Base-by-base conservation (phyloP, 768 basidiomycete genomes). In the Hygrocybe coccinea region DNA sequence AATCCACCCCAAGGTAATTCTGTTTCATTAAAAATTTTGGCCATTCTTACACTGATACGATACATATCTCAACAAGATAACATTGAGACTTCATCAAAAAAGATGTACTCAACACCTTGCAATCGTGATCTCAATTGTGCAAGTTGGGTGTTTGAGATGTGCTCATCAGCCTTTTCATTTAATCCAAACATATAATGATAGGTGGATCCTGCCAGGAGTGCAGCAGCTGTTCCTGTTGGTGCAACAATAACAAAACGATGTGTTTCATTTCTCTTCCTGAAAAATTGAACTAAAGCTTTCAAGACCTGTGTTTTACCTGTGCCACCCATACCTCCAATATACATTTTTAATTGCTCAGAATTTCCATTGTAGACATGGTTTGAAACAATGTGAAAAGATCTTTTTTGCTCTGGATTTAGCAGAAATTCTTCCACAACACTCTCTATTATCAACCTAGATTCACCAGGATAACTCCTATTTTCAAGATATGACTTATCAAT, bases 81-180 rank as follows among this genome's bases (percentile, higher is more conserved):
- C 77, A 78, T 78, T 0, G 74, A 76, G 0, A 76, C 64, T 52
- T 29, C 29, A 29, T 29, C 29, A 29, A 29, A 76, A 74, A 0
- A 77, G 50, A 62, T 73, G 71, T 3, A 71, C 17, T 56, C 15
- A 3, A 64, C 55, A 19, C 29, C 29, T 29, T 29, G 29, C 29
- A 29, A 29, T 29, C 58, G 37, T 43, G 25, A 48, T 58, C 15
- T 58, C 0, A 63, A 36, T 36, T 59, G 50, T 24, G 50, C 44
- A 12, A 58, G 19, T 25, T 54, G 44, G 37, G 19, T 19, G n/a
- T 52, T 43, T 14, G 39, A 33, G 7, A 46, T 15, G 19, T 53
- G 4, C 2, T 39, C 48, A 11, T 49, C 55, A 2, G 19, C 25
- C 7, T 58, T 11, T 21, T 48, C 37, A 56, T 48, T 48, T 25